Conservation (phyloP, 2,329 filamentous ascomycete genomes). For the Botrytis deweyae region DNA sequence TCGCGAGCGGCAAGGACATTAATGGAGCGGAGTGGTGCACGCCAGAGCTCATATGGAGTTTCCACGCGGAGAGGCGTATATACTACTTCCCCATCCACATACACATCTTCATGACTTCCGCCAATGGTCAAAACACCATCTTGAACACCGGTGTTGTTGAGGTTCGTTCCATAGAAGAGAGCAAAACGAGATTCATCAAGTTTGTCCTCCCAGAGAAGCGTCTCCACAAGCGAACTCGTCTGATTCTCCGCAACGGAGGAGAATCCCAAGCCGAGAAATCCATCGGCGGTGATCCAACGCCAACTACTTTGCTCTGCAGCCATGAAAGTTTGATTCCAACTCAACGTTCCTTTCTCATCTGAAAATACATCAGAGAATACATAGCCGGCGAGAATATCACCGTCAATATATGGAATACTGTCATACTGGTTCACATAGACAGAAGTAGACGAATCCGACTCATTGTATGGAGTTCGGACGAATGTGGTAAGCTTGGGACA, state of each 20-base stretch:
- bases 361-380: conserved; percentile 10
- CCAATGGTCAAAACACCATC: conserved; percentile 15
- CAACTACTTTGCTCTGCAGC: not conserved
- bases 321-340: conserved; percentile 19
- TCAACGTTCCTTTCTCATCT: not conserved
- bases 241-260: conserved; percentile 5
- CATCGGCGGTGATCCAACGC: not conserved
- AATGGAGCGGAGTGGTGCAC: not conserved
- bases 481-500: not conserved
- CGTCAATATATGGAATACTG: not conserved
- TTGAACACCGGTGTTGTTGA: not conserved
- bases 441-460: not conserved
- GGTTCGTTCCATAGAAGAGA: conserved; percentile 11
- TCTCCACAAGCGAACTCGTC: conserved; percentile 7
- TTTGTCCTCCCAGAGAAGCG: conserved; percentile 5
- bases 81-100: conserved; percentile 15
- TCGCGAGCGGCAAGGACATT: not conserved
- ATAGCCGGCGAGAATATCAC: not conserved
- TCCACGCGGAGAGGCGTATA: conserved; percentile 5
- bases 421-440: not conserved
- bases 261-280: conserved; percentile 12
- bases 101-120: conserved; percentile 4
- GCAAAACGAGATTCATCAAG: conserved; percentile 10
- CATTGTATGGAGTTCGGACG: conserved; percentile 3
- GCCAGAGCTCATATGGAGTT: conserved; percentile 7